Evolutionary conservation across 139 green algal genomes (phyloP).

Genomic region (Klebsormidium nitens): DNA sequence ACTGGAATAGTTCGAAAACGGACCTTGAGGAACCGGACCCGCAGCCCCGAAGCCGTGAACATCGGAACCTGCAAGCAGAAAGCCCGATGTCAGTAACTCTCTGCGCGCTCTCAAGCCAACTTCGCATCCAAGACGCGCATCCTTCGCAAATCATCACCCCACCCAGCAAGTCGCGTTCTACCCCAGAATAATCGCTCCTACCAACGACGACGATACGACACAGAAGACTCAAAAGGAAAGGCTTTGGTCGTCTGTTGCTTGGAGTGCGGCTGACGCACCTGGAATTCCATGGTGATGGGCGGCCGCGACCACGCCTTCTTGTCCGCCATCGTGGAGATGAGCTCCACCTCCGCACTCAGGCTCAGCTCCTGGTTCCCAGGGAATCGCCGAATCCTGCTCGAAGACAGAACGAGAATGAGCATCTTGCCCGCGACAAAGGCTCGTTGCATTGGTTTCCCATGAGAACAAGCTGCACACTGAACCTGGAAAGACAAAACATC

Average conservation of each 20-base stretch:
- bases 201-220: neutral
- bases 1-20: conserved; percentile 48
- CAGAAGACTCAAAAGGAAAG: neutral
- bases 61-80: conserved; percentile 84
- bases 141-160: too few relatives aligned
- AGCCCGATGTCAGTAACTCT: neutral
- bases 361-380: conserved; percentile 65
- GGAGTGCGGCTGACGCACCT: conserved; percentile 73
- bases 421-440: too few relatives aligned
- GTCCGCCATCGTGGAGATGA: conserved; percentile 78
- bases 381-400: conserved; percentile 63
- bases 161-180: too few relatives aligned
- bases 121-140: neutral
- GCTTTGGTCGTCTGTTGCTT: neutral
- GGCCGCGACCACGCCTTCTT: conserved; percentile 74
- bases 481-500: too few relatives aligned
- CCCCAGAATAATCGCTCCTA: neutral
- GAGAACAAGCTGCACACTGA: too few relatives aligned
- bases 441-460: too few relatives aligned
- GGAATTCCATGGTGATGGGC: conserved; percentile 70
- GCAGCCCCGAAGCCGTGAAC: conserved; percentile 76
- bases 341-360: conserved; percentile 77
- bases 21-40: conserved; percentile 90
- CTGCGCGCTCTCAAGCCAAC: neutral
- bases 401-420: too few relatives aligned